Evolutionary conservation across 1,284 basidiomycete genomes (phyloP), one percentile per base, ranked within the genome.

Genomic region (Melanopsichium pennsylvanicum): DNA sequence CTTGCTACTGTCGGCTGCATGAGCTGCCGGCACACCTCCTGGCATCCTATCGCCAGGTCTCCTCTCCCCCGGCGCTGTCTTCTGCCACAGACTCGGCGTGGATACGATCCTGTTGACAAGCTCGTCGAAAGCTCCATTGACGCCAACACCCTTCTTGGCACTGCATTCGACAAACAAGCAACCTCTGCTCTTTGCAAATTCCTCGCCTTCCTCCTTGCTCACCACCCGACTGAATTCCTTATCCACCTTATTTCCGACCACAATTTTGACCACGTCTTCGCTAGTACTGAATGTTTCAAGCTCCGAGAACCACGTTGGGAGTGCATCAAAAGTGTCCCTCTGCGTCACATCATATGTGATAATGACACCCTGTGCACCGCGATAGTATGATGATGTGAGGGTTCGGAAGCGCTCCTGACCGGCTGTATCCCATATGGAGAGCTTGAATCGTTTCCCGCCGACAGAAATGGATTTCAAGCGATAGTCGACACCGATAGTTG

Each of bases 281-380:
- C 61, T 70, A 9, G 70, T 72, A 42, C 94, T 91, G 78, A 97
- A 97, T 21, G 91, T 95, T 77, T 96, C 92, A 10, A 98, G 88
- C 81, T 98, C 95, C 45, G 88, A 87, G 81, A 91, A 93, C 95
- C 96, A 98, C 49, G 88, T 86, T 12, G 92, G 89, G 13, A 97
- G 86, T 12, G 92, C 90, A 39, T 96, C 93, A 78, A 96, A 98
- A 0, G 93, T 90, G 76, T 91, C 89, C 29, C 92, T 86, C 71
- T 89, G 92, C 3, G 94, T 88, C 16, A 97, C 92, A 82, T 97
- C 94, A 81, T 97, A 98, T 1, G 96, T 93, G 45, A 98, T 85
- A 62, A 98, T 90, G 54, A 97, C 90, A 7, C 93, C 93, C 76
- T 96, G 93, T 25, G 93, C 93, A 5, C 93, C 93, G 34, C 93